Evolutionary conservation across 2,329 filamentous ascomycete genomes (phyloP).

Genomic region (Beauveria asiatica): DNA sequence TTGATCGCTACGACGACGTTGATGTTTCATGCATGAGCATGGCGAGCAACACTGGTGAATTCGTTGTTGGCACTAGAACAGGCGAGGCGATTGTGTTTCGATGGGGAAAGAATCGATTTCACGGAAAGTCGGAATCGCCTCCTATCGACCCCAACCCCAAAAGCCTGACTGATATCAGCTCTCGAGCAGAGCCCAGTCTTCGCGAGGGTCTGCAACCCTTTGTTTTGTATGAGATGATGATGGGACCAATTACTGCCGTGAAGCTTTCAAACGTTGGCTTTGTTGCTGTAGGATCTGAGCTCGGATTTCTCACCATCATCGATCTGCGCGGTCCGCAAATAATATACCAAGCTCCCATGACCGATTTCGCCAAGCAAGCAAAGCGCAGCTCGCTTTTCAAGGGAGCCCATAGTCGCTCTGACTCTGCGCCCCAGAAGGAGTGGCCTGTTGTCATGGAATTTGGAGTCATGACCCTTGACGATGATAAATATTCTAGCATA

Average conservation of each 20-base stretch:
- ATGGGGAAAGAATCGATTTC: slow-evolving; percentile 74
- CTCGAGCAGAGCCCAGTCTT: slow-evolving; percentile 61
- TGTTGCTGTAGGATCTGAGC: slow-evolving; percentile 76
- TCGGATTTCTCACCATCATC: slow-evolving; percentile 70
- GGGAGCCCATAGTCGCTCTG: slow-evolving; percentile 20
- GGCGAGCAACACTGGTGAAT: slow-evolving; percentile 71
- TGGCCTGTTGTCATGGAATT: slow-evolving; percentile 82
- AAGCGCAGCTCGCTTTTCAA: slow-evolving; percentile 67
- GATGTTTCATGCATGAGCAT: slow-evolving; percentile 74
- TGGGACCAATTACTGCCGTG: slow-evolving; percentile 70
- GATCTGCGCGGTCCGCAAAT: slow-evolving; percentile 82
- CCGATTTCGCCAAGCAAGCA: slow-evolving; percentile 66
- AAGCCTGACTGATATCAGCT: slow-evolving; percentile 65
- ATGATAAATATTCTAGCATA: slow-evolving; percentile 93
- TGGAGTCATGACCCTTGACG: slow-evolving; percentile 84
- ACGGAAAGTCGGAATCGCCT: slow-evolving; percentile 49
- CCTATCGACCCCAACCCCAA: slow-evolving; percentile 53
- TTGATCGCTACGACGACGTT: slow-evolving; percentile 70
- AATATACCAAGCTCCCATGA: slow-evolving; percentile 66
- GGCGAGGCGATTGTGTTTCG: slow-evolving; percentile 85
- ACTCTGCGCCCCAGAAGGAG: slow-evolving; percentile 45
- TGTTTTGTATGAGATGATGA: slow-evolving; percentile 72
- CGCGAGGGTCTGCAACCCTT: slow-evolving; percentile 77
- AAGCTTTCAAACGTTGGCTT: slow-evolving; percentile 92
- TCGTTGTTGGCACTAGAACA: slow-evolving; percentile 69